Conservation (phyloP, 1,284 basidiomycete species). For the Meripilus lineatus region DNA sequence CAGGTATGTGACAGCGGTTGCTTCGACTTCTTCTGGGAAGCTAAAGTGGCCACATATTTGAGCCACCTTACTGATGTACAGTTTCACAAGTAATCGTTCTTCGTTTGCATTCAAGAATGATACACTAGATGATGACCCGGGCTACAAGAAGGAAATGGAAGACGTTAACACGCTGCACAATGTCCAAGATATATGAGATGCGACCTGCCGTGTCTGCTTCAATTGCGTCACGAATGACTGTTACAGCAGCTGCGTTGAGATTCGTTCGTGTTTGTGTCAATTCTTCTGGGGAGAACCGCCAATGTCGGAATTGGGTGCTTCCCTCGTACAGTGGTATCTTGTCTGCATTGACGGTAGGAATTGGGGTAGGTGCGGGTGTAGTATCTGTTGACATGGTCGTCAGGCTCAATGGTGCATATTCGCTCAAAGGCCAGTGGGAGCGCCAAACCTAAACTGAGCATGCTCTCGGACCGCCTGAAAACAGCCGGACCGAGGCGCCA, state of each 20-base stretch:
- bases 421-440: too few relatives aligned
- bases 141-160: too few relatives aligned
- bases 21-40: conserved; percentile 89
- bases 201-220: conserved; percentile 73
- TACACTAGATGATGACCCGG: conserved; percentile 62
- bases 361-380: conserved; percentile 7
- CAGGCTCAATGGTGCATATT: too few relatives aligned
- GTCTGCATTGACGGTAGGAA: conserved; percentile 10
- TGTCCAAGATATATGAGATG: too few relatives aligned
- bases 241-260: conserved; percentile 72
- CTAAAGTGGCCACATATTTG: conserved; percentile 83
- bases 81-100: conserved; percentile 83
- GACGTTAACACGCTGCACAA: too few relatives aligned
- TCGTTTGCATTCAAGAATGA: conserved; percentile 79
- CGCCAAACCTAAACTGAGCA: too few relatives aligned
- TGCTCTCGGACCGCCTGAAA: too few relatives aligned
- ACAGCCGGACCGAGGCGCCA: too few relatives aligned
- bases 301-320: conserved; percentile 84
- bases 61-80: conserved; percentile 86
- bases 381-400: conserved; percentile 10
- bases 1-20: conserved; percentile 87
- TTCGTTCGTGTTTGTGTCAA: conserved; percentile 55
- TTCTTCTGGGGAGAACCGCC: conserved; percentile 75
- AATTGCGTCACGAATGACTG: conserved; percentile 69
- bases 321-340: conserved; percentile 61